Evolutionary conservation across 768 basidiomycete species (phyloP), one percentile per base, ranked within the genome.

Genomic region (Hygrophorus pudorinus): DNA sequence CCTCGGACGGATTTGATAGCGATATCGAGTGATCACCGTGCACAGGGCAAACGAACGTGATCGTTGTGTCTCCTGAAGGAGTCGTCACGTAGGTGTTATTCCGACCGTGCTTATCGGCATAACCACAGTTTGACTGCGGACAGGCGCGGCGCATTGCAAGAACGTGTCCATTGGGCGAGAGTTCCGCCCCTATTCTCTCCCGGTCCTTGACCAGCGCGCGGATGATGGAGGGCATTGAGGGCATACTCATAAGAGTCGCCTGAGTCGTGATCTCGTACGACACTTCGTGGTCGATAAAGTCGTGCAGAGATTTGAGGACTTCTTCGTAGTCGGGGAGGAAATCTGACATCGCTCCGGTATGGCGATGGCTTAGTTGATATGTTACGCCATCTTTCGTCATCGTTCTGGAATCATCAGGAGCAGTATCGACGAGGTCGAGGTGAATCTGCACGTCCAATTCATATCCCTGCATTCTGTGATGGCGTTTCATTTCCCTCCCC

Each of bases 401-500:
- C 2, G 45, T 37, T 37, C 44, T 17, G 17, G 46, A 39, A 16
- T 38, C 35, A 21, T 44, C 44, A 2, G 59, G 56, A 2, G 57
- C 58, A 28, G 59, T 61, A 44, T 61, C 59, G 35, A 61, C 59
- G n/a, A 61, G 46, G 39, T 58, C 55, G 10, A 61, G 50, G 16
- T 49, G 48, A 35, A 61, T 50, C 13, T 21, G 28, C 4, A 56
- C 47, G 4, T 44, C 28, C 14, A 53, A 41, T 10, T 38, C 38
- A 18, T 44, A 45, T 12, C 29, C 17, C 20, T 35, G 36, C 10
- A 17, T 16, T 6, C 34, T 28, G 11, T 37, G 24, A 29, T 51
- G 30, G 4, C 28, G 32, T 28, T 52, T 46, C 46, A 61, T 46
- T 10, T 50, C 48, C 5, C 44, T 39, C 3, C 55, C 58, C n/a